Evolutionary conservation across 2,329 filamentous ascomycete genomes (phyloP), one percentile per base, ranked within the genome.

Genomic region (Colletotrichum ledebouriae): DNA sequence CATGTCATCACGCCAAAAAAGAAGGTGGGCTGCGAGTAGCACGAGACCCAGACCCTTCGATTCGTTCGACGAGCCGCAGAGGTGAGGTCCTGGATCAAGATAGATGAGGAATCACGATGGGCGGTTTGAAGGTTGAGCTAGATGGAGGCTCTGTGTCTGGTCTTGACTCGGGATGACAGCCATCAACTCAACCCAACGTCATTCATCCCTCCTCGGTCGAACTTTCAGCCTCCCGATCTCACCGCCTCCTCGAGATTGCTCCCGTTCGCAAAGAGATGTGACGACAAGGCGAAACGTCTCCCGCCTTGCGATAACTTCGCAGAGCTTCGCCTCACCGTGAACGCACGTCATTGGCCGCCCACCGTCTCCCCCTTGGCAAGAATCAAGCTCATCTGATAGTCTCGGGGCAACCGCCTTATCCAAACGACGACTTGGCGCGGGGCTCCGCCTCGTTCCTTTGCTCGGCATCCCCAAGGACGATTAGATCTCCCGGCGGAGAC

Each of bases 351-450:
- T 64, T 59, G 65, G 53, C 25, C 6, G 52, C 52, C 17, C 52
- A 13, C 22, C 58, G 58, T 44, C 37, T 37, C 20, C 33, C 49
- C 22, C 34, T 34, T 67, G 50, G 42, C 34, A 29, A 41, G 22
- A 39, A 60, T 56, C 49, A 69, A 69, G 66, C 66, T 66, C 55
- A 66, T 69, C 34, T 56, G 49, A 69, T 56, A 39, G 44, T 15
- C 42, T 65, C 15, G 39, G 47, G 25, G 29, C 44, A 34, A 33
- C 52, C 20, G 46, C 33, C 53, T 47, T 52, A 44, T 44, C 42
- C 59, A 33, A 41, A 29, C 20, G 29, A 47, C 44, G 37, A 33
- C 52, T 64, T 63, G 59, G 59, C 60, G 58, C 46, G 15, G 44
- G 25, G 39, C 59, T 53, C 29, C 46, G 46, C 53, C 53, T 63